Base-by-base conservation (phyloP, 1,139 yeast genomes). In the Diutina pseudorugosa region DNA sequence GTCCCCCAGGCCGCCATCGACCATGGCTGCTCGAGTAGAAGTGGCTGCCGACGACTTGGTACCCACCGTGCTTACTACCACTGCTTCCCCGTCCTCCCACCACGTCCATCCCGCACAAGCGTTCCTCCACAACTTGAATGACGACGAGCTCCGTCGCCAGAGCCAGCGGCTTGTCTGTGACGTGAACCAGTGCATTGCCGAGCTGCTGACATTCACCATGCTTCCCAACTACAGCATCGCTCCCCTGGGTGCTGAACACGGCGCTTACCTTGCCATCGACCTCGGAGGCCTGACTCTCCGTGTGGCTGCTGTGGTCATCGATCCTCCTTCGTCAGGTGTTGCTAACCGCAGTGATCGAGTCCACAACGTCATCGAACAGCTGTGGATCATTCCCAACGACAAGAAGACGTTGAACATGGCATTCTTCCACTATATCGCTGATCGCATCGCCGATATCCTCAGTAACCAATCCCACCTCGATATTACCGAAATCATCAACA, bases 271-370 rank as follows among this genome's bases (percentile, higher is more conserved):
- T 56, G 77, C 72, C 41, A 67, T 79, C 30, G 84, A 79, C 58
- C 62, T 79, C 53, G 84, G 84, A 7, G 84, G 84, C 0, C 73
- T 80, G 5, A 78, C 82, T 1, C 64, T 78, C 48, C 65, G 82
- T 49, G 66, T 76, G 4, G 73, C 79, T 1, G 69, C 75, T n/a
- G 66, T 78, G n/a, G 62, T 66, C 42, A 71, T 73, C 44, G 65
- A 61, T 8, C 56, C 62, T 4, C 59, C 61, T 9, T 25, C 40
- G 7, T 44, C 27, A 11, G 51, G 36, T n/a, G n/a, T n/a, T 18
- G 51, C 21, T 18, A 52, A 40, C 11, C 20, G 50, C 49, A 11
- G 55, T 55, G 54, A 59, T 20, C 58, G 72, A 18, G 62, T 70
- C 25, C 58, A 64, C 12, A 62, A 71, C 23, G 58, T 75, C n/a